These are phyloP conservation scores for Exidia glandulosa DNA, from an alignment of 768 basidiomycete genomes.

Conservation along the genomic window DNA sequence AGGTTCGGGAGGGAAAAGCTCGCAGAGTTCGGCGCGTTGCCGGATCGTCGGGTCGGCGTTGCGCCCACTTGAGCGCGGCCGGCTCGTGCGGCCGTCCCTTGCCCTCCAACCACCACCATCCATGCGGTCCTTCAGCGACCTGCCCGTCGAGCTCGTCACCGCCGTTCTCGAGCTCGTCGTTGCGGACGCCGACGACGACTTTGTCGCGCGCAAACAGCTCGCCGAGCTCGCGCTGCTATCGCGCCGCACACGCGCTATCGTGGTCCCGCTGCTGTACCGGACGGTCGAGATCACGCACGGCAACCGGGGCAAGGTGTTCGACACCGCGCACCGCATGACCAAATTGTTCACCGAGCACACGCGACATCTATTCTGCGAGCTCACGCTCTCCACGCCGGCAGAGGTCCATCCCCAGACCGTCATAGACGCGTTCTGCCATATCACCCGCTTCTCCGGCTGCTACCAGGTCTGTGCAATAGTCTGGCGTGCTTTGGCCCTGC, in stretches of 20 bases:
- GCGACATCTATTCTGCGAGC: not conserved
- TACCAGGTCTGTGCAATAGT: too few species aligned
- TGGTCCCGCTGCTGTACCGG: not conserved
- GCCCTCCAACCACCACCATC: too few species aligned
- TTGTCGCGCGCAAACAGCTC: not conserved
- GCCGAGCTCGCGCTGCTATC: not conserved
- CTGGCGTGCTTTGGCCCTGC: too few species aligned
- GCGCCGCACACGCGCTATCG: not conserved
- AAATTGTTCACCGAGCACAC: not conserved
- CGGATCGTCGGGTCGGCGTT: too few species aligned
- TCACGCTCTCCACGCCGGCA: not conserved
- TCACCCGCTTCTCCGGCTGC: not conserved
- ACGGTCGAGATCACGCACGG: not conserved
- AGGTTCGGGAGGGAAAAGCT: too few species aligned
- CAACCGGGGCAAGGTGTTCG: not conserved
- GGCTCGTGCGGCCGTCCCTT: too few species aligned
- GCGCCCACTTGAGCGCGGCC: too few species aligned
- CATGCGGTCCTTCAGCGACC: too few species aligned
- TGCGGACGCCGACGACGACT: not conserved
- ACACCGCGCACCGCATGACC: not conserved
- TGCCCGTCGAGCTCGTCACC: too few species aligned
- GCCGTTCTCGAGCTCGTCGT: too few species aligned
- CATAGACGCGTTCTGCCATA: not conserved
- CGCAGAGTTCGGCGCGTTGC: too few species aligned
- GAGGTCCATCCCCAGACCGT: not conserved